Conservation (phyloP, 768 basidiomycete species). For the Mycena capillaripes region DNA sequence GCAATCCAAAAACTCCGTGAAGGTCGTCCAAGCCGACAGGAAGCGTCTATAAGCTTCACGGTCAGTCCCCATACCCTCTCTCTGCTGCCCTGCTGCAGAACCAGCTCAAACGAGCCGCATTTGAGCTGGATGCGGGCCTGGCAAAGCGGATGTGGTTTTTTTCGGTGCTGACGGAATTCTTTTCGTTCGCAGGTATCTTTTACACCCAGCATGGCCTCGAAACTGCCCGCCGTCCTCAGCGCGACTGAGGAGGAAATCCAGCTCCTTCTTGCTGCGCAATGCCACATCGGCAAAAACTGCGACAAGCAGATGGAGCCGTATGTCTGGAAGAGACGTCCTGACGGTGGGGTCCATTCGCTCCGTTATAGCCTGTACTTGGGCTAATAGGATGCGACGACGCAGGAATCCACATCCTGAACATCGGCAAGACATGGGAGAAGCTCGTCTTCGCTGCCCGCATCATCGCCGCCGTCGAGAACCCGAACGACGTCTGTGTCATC, state of each 20-base stretch:
- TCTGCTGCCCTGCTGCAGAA: slow-evolving; percentile 46
- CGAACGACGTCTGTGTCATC: slow-evolving; percentile 97
- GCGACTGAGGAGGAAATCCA: slow-evolving; percentile 99
- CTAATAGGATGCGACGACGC: slow-evolving; percentile 29
- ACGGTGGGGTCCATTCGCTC: slow-evolving; percentile 69
- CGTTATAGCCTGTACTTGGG: too few species aligned
- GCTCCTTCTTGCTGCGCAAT: slow-evolving; percentile 94
- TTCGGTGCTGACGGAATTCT: slow-evolving; percentile 34
- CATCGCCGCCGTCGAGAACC: slow-evolving; percentile 98
- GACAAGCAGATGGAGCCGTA: slow-evolving; percentile 99
- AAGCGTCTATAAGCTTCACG: slow-evolving; percentile 57
- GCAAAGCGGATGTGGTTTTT: slow-evolving; percentile 50
- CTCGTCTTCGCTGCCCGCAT: slow-evolving; percentile 97
- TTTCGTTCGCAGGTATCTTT: slow-evolving; percentile 10
- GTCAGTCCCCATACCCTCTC: slow-evolving; percentile 51
- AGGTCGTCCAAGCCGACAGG: slow-evolving; percentile 62
- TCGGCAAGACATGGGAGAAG: slow-evolving; percentile 99
- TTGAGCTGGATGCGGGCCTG: slow-evolving; percentile 58
- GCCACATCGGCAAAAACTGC: slow-evolving; percentile 99
- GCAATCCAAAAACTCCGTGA: slow-evolving; percentile 42
- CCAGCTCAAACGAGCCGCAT: slow-evolving; percentile 46
- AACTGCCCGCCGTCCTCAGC: slow-evolving; percentile 93
- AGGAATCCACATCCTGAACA: slow-evolving; percentile 98
- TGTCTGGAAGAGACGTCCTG: slow-evolving; percentile 96
- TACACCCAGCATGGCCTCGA: slow-evolving; percentile 75